Evolutionary conservation across 345 rosid species (phyloP).

Genomic region (Populus davidiana): DNA sequence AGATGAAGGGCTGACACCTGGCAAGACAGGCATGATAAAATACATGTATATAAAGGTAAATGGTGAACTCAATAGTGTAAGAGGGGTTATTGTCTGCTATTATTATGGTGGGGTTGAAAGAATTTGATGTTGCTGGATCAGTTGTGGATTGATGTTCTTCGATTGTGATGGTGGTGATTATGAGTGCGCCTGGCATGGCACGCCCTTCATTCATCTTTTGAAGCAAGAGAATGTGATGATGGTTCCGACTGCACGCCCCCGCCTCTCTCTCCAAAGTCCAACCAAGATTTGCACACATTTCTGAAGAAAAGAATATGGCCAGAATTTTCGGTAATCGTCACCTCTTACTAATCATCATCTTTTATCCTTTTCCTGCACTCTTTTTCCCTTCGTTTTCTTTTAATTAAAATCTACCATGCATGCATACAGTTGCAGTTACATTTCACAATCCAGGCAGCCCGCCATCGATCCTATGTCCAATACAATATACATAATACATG

Average conservation of each 20-base stretch:
- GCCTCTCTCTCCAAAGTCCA: constrained; percentile 14
- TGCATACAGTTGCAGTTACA: background rate
- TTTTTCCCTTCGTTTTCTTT: background rate
- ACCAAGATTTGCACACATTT: constrained; percentile 37
- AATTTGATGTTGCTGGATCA: constrained; percentile 1
- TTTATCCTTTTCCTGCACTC: constrained; percentile 12
- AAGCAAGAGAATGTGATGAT: constrained; percentile 36
- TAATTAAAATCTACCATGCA: background rate
- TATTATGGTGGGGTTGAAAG: constrained; percentile 35
- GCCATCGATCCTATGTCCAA: background rate
- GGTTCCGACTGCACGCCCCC: constrained; percentile 41
- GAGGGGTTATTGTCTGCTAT: constrained; percentile 1
- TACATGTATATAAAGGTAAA: background rate
- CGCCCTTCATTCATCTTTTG: constrained; percentile 42
- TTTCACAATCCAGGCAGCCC: background rate
- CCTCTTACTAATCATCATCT: constrained; percentile 17
- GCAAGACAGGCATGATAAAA: background rate
- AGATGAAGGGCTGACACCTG: constrained; percentile 21
- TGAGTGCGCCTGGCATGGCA: constrained; percentile 42
- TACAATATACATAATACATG: background rate
- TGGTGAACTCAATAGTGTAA: background rate
- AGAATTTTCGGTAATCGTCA: constrained; percentile 22
- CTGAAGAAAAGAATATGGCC: constrained; percentile 23
- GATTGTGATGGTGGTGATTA: constrained; percentile 30
- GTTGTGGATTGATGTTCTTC: constrained; percentile 6